phyloP scores from a whole-genome alignment of 495 filamentous ascomycete genomes.

The Hyaloscypha finlandica region DNA sequence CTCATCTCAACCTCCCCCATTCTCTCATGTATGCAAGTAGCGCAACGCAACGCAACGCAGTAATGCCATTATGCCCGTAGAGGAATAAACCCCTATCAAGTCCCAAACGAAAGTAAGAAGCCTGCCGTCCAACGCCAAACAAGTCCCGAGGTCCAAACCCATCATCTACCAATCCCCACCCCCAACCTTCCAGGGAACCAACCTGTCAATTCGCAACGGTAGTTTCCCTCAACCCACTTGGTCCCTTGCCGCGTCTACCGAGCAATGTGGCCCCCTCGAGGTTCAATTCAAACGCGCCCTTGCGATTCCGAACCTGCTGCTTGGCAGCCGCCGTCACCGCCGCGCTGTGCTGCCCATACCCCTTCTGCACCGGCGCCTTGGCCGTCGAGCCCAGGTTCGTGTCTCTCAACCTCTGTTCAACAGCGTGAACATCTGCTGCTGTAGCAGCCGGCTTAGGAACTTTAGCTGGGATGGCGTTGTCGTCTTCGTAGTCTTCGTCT shows the following conservation, averaged over 20 bases:
- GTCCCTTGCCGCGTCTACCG: conserved; percentile 63
- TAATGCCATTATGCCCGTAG: too few relatives aligned
- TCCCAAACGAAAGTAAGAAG: neutral
- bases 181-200: neutral
- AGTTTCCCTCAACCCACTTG: conserved; percentile 30
- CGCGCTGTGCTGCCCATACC: conserved; percentile 81
- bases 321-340: conserved; percentile 77
- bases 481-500: conserved; percentile 51
- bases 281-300: conserved; percentile 85
- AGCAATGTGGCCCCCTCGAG: conserved; percentile 87
- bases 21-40: too few relatives aligned
- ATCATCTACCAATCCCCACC: neutral
- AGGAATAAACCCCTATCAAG: too few relatives aligned
- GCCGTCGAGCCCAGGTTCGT: conserved; percentile 62
- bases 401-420: conserved; percentile 83
- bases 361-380: conserved; percentile 55
- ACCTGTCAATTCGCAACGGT: neutral
- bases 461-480: conserved; percentile 59
- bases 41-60: too few relatives aligned
- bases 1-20: too few relatives aligned
- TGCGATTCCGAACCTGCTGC: conserved; percentile 65
- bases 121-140: neutral
- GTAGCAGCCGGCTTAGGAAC: conserved; percentile 60
- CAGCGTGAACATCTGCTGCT: conserved; percentile 65
- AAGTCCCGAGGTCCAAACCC: neutral